phyloP scores from a whole-genome alignment of 2,329 filamentous ascomycete species.

The Annulohypoxylon truncatum region DNA sequence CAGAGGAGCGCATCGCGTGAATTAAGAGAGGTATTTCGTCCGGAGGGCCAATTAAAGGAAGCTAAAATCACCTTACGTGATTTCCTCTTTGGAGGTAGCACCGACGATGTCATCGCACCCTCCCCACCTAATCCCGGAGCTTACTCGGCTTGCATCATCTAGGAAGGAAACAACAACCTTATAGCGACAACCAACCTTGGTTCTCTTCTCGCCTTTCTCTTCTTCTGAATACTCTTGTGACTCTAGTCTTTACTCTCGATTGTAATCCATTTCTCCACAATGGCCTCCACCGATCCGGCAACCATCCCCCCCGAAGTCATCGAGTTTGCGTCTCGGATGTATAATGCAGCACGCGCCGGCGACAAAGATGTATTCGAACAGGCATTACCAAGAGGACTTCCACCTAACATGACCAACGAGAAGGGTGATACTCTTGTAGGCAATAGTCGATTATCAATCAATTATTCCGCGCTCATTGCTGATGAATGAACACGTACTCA shows the following conservation, averaged over 20 bases:
- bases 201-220: neutral
- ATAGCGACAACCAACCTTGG: too few species aligned
- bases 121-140: neutral
- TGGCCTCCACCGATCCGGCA: conserved; percentile 36
- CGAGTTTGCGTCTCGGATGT: conserved; percentile 73
- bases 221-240: neutral
- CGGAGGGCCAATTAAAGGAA: conserved; percentile 18
- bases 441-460: neutral
- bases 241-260: neutral
- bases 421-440: conserved; percentile 77
- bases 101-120: conserved; percentile 12
- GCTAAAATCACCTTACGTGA: conserved; percentile 16
- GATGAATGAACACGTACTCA: neutral
- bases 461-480: neutral
- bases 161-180: neutral
- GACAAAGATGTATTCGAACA: conserved; percentile 68
- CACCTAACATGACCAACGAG: conserved; percentile 76
- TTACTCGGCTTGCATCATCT: conserved; percentile 4
- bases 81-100: conserved; percentile 6
- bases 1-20: neutral
- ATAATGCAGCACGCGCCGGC: conserved; percentile 72
- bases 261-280: conserved; percentile 18
- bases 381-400: conserved; percentile 73
- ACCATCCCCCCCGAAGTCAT: conserved; percentile 72
- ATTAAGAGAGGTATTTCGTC: conserved; percentile 11